These are phyloP conservation scores for Botryotinia convoluta DNA, from an alignment of 2,329 filamentous ascomycete genomes.

Conservation along the genomic window DNA sequence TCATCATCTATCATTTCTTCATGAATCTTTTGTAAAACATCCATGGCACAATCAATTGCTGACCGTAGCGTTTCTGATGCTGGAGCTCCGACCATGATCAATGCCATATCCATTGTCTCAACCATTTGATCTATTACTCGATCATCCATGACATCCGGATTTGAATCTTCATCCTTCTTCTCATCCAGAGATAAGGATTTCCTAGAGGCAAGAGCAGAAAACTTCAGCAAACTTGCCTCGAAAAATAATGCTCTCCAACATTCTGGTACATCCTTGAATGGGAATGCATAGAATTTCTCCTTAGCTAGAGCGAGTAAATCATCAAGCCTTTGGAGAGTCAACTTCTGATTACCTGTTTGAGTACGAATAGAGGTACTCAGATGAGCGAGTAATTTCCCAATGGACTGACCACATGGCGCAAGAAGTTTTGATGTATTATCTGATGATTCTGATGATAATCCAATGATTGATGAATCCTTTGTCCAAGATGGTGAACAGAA, in stretches of 20 bases:
- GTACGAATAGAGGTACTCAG: slow-evolving; percentile 23
- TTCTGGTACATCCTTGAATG: slow-evolving; percentile 62
- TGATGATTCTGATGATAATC: background rate
- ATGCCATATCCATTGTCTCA: slow-evolving; percentile 36
- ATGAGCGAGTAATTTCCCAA: slow-evolving; percentile 25
- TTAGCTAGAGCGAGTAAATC: slow-evolving; percentile 60
- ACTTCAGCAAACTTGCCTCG: slow-evolving; percentile 65
- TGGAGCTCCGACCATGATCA: slow-evolving; percentile 36
- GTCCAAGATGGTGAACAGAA: slow-evolving; percentile 4
- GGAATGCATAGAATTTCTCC: slow-evolving; percentile 66
- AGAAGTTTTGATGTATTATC: background rate
- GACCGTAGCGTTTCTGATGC: slow-evolving; percentile 8
- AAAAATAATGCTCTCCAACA: slow-evolving; percentile 72
- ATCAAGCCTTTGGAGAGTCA: slow-evolving; percentile 44
- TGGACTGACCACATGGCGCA: slow-evolving; percentile 24
- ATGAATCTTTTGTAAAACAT: slow-evolving; percentile 59
- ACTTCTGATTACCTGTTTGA: slow-evolving; percentile 16
- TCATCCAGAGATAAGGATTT: slow-evolving; percentile 20
- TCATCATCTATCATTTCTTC: background rate
- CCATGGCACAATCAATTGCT: slow-evolving; percentile 56
- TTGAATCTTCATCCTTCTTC: background rate
- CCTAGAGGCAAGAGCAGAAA: slow-evolving; percentile 41
- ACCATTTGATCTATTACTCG: slow-evolving; percentile 34
- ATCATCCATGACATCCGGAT: background rate
- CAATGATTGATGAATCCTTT: background rate